These are phyloP conservation scores for Barnettozyma pratensis DNA, from an alignment of 805 yeast genomes.

Conservation along the genomic window DNA sequence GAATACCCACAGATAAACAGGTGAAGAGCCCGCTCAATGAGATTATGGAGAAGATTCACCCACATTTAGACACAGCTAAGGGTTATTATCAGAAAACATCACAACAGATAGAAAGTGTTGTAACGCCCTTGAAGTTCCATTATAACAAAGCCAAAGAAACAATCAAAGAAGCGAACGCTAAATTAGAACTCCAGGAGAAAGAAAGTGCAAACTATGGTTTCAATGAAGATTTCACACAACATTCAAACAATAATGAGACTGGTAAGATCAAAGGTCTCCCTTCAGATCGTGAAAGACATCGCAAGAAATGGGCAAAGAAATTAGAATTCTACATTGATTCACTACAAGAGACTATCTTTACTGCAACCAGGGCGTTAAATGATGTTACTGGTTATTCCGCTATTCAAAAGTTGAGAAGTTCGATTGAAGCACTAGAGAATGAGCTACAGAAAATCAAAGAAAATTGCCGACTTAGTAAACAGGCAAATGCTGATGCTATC, in stretches of 20 bases:
- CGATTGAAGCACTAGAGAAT: conserved; percentile 53
- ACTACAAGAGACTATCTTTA: conserved; percentile 49
- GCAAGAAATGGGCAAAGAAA: conserved; percentile 38
- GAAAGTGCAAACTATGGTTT: conserved; percentile 31
- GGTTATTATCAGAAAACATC: conserved; percentile 14
- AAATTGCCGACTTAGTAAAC: conserved; percentile 44
- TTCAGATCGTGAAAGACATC: conserved; percentile 37
- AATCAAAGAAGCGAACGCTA: conserved; percentile 32
- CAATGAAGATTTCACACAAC: conserved; percentile 29
- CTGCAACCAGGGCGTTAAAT: conserved; percentile 67
- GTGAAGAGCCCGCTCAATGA: conserved; percentile 7
- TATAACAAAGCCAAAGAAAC: conserved; percentile 28
- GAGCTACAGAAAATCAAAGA: conserved; percentile 44
- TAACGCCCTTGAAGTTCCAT: conserved; percentile 18
- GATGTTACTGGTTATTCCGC: conserved; percentile 89
- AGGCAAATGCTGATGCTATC: conserved; percentile 53
- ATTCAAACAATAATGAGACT: conserved; percentile 5
- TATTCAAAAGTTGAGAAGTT: conserved; percentile 63
- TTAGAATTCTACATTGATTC: conserved; percentile 48
- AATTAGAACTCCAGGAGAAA: conserved; percentile 31
- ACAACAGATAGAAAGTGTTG: conserved; percentile 9
- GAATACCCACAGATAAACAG: not conserved
- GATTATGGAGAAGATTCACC: conserved; percentile 13
- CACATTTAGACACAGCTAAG: conserved; percentile 18
- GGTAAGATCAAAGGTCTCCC: conserved; percentile 36